phyloP scores from a whole-genome alignment of 129 eudicot genomes.

The Saussurea involucrata region DNA sequence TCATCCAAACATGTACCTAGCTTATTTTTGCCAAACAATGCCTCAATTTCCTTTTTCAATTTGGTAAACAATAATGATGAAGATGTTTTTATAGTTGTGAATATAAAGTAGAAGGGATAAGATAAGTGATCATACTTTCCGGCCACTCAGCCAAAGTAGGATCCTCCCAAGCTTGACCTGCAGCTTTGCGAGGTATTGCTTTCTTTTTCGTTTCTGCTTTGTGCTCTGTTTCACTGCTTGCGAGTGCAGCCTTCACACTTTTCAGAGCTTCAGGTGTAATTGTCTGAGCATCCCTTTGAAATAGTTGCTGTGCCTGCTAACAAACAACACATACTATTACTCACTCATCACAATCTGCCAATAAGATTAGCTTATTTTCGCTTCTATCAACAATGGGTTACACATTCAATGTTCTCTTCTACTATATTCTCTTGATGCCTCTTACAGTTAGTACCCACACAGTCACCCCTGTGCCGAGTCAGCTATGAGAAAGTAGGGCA shows the following conservation, averaged over 20 bases:
- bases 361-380: background rate
- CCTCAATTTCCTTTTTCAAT: background rate
- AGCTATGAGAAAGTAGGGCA: too few species aligned
- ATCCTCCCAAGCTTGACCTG: conserved; percentile 96
- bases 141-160: conserved; percentile 98
- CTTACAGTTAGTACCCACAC: background rate
- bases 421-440: background rate
- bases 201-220: conserved; percentile 91
- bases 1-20: too few species aligned
- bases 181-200: conserved; percentile 92
- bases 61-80: background rate
- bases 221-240: conserved; percentile 82
- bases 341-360: background rate
- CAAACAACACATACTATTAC: background rate
- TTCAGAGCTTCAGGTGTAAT: conserved; percentile 92
- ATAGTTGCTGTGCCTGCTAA: conserved; percentile 85
- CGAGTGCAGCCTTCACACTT: conserved; percentile 94
- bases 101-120: background rate
- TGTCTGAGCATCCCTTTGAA: conserved; percentile 90
- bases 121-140: conserved; percentile 51
- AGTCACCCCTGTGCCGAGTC: background rate
- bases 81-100: background rate
- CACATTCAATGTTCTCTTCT: background rate
- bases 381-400: background rate
- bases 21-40: too few species aligned